A percentile compares a stretch with the other conserved stretches of the same genome.
phyloP scores from a whole-genome alignment of 345 rosid species.

The Murraya paniculata region DNA sequence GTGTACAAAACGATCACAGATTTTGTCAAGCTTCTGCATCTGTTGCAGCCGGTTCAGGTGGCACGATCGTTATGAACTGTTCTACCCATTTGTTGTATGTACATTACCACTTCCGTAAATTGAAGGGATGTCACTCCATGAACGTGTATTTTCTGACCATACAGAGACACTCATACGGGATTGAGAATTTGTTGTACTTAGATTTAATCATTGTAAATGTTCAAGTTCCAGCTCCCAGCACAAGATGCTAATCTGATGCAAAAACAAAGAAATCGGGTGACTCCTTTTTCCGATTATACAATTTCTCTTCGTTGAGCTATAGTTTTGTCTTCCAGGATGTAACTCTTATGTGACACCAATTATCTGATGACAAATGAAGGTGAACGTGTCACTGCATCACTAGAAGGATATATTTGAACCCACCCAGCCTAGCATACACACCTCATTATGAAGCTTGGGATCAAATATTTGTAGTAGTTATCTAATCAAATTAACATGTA shows the following conservation, averaged over 20 bases:
- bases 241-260: not conserved
- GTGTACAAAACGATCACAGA: constrained; percentile 14
- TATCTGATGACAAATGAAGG: not conserved
- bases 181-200: not conserved
- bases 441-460: not conserved
- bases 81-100: constrained; percentile 33
- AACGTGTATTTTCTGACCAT: constrained; percentile 5
- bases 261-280: not conserved
- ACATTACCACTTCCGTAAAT: constrained; percentile 21
- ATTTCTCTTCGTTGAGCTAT: not conserved
- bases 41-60: constrained; percentile 13
- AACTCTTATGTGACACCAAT: not conserved
- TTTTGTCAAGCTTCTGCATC: constrained; percentile 22
- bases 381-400: not conserved
- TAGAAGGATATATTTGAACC: not conserved
- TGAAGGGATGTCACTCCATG: constrained; percentile 16
- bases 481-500: not conserved
- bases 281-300: not conserved
- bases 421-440: not conserved
- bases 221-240: not conserved
- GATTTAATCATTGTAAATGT: not conserved
- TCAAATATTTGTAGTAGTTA: not conserved
- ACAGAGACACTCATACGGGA: not conserved
- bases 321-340: not conserved
- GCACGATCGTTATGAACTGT: constrained; percentile 17